Conservation (phyloP, 2,329 filamentous ascomycete species). For the Trichoderma sp. region DNA sequence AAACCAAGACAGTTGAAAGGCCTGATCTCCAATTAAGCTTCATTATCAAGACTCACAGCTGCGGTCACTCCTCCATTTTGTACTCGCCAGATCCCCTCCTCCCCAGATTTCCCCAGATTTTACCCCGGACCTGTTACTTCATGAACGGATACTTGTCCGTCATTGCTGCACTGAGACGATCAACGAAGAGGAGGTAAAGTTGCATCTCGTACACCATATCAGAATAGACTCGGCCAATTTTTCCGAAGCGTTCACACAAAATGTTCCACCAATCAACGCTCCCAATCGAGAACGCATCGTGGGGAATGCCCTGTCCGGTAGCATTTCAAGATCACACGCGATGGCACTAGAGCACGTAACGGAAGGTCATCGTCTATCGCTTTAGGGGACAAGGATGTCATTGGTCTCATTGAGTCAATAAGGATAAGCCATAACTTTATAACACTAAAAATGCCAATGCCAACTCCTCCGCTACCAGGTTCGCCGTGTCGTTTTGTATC, state of each 20-base stretch:
- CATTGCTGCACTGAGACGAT: background rate
- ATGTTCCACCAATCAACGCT: conserved; percentile 28
- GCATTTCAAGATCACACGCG: background rate
- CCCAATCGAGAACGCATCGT: background rate
- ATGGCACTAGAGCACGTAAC: background rate
- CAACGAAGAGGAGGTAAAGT: background rate
- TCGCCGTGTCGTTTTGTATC: background rate
- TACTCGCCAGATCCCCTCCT: background rate
- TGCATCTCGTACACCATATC: background rate
- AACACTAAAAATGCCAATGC: conserved; percentile 17
- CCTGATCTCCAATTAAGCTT: background rate
- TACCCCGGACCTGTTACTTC: conserved; percentile 8
- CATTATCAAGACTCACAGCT: background rate
- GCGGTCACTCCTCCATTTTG: background rate
- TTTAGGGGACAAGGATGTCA: background rate
- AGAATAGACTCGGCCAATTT: background rate
- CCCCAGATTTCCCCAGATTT: conserved; percentile 20
- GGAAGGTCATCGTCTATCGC: background rate
- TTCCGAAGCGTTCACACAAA: conserved; percentile 3
- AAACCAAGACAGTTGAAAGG: background rate
- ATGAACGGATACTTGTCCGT: background rate
- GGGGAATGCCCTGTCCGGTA: background rate
- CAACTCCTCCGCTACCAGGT: conserved; percentile 10
- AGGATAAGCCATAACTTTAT: conserved; percentile 4
- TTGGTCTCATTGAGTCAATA: conserved; percentile 23